These are phyloP conservation scores for Porodaedalea pini DNA, from an alignment of 1,284 basidiomycete species.

Conservation along the genomic window DNA sequence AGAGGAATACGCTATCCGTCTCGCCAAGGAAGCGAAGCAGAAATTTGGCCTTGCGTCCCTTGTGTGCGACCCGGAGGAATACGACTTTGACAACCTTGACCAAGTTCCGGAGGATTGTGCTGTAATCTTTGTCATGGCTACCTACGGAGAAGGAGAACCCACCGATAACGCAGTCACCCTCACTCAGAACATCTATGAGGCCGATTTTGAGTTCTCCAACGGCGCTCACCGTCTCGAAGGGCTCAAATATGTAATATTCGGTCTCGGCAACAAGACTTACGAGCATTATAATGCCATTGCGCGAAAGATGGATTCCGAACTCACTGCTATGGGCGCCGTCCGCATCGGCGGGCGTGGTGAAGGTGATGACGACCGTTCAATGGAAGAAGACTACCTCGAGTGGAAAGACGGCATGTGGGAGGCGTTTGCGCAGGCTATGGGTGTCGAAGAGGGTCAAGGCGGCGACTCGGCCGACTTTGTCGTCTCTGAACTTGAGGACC, in stretches of 20 bases:
- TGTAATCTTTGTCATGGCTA: conserved; percentile 94
- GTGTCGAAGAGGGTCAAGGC: conserved; percentile 93
- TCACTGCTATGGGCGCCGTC: conserved; percentile 78
- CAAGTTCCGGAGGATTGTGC: conserved; percentile 82
- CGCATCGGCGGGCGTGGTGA: conserved; percentile 92
- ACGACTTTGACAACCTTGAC: conserved; percentile 96
- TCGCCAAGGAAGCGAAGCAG: conserved; percentile 91
- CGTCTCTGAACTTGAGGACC: conserved; percentile 77
- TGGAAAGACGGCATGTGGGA: conserved; percentile 99
- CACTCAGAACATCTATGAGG: conserved; percentile 88
- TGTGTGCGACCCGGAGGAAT: conserved; percentile 95
- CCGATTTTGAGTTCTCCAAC: conserved; percentile 82
- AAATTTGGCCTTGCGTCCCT: conserved; percentile 91
- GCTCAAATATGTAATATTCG: conserved; percentile 94
- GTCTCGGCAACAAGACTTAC: conserved; percentile 93
- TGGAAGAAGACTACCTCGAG: conserved; percentile 99
- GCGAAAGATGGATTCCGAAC: conserved; percentile 71
- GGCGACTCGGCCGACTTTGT: conserved; percentile 94
- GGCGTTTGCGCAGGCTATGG: conserved; percentile 75
- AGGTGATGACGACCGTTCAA: conserved; percentile 98
- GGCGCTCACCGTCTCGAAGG: conserved; percentile 77
- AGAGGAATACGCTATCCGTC: conserved; percentile 91
- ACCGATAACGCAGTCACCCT: conserved; percentile 97
- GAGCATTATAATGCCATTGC: conserved; percentile 94
- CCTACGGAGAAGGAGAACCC: conserved; percentile 98